Conservation (phyloP, 129 eudicot genomes). For the Chrysanthemum seticuspe region DNA sequence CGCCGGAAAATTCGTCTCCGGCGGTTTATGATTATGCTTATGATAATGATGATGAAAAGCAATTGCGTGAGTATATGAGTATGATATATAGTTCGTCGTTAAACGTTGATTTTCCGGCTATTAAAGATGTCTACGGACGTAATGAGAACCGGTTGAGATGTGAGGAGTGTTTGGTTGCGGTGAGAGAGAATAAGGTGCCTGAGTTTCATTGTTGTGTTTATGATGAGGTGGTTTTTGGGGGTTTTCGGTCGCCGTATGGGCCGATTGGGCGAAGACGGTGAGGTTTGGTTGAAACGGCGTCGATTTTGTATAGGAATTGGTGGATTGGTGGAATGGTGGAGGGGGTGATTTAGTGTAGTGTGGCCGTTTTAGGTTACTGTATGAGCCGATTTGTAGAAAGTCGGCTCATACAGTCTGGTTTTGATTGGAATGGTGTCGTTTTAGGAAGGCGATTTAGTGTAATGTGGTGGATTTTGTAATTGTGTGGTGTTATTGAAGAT, state of each 20-base stretch:
- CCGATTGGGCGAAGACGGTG: constrained; percentile 42
- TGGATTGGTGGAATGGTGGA: too few relatives aligned
- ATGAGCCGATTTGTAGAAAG: too few relatives aligned
- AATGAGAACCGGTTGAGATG: constrained; percentile 17
- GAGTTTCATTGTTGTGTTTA: constrained; percentile 56
- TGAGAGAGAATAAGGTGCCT: constrained; percentile 21
- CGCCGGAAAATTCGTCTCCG: constrained; percentile 44
- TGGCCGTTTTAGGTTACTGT: too few relatives aligned
- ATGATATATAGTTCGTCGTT: constrained; percentile 6
- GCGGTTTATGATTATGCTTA: background rate
- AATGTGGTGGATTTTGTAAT: too few relatives aligned
- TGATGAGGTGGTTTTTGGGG: constrained; percentile 35
- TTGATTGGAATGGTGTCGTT: too few relatives aligned
- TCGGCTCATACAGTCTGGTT: too few relatives aligned
- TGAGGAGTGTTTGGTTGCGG: constrained; percentile 38
- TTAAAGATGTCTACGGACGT: constrained; percentile 21
- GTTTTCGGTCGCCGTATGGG: constrained; percentile 47
- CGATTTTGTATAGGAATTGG: too few relatives aligned
- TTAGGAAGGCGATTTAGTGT: too few relatives aligned
- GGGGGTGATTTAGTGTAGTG: too few relatives aligned
- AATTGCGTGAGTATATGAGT: constrained; percentile 6
- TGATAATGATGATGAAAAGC: constrained; percentile 23
- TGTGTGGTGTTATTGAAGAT: too few relatives aligned
- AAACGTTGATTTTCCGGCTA: constrained; percentile 21
- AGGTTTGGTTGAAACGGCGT: background rate